These are phyloP conservation scores for Metschnikowia cubensis DNA, from an alignment of 805 yeast species.

Conservation along the genomic window DNA sequence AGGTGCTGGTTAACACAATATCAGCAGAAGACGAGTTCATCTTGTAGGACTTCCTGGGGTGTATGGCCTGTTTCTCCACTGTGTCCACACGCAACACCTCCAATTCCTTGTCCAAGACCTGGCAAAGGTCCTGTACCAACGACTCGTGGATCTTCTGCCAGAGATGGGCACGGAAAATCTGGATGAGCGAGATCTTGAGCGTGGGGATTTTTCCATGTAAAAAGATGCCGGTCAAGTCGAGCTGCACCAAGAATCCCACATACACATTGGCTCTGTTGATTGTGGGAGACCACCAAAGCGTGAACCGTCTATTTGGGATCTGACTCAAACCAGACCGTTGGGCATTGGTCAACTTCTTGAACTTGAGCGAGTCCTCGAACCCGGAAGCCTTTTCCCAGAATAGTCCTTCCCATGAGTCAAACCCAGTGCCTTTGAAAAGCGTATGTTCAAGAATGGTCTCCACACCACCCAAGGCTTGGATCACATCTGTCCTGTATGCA, in stretches of 20 bases:
- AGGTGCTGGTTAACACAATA: slow-evolving; percentile 67
- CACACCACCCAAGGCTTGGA: slow-evolving; percentile 95
- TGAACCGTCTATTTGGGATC: slow-evolving; percentile 94
- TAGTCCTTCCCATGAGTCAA: slow-evolving; percentile 96
- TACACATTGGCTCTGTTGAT: slow-evolving; percentile 96
- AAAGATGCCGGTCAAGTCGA: slow-evolving; percentile 94
- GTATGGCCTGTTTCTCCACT: slow-evolving; percentile 88
- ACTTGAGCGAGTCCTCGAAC: slow-evolving; percentile 92
- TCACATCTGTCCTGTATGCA: slow-evolving; percentile 91
- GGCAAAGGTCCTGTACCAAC: slow-evolving; percentile 88
- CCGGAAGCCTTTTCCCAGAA: slow-evolving; percentile 99
- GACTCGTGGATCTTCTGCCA: slow-evolving; percentile 99
- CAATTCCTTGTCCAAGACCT: slow-evolving; percentile 82
- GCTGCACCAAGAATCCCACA: slow-evolving; percentile 93
- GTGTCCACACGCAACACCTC: slow-evolving; percentile 78
- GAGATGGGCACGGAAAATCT: slow-evolving; percentile 93
- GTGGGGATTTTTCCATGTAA: slow-evolving; percentile 98
- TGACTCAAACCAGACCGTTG: slow-evolving; percentile 96
- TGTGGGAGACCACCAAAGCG: slow-evolving; percentile 99
- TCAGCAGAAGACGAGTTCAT: slow-evolving; percentile 97
- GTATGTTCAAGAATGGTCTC: slow-evolving; percentile 96
- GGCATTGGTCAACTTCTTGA: slow-evolving; percentile 93
- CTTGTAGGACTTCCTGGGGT: slow-evolving; percentile 94
- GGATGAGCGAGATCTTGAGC: slow-evolving; percentile 88
- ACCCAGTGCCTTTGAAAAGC: slow-evolving; percentile 93